A percentile compares a stretch with the other conserved stretches of the same genome.
Conservation (phyloP, 2,329 filamentous ascomycete genomes). For the Diplodia intermedia region DNA sequence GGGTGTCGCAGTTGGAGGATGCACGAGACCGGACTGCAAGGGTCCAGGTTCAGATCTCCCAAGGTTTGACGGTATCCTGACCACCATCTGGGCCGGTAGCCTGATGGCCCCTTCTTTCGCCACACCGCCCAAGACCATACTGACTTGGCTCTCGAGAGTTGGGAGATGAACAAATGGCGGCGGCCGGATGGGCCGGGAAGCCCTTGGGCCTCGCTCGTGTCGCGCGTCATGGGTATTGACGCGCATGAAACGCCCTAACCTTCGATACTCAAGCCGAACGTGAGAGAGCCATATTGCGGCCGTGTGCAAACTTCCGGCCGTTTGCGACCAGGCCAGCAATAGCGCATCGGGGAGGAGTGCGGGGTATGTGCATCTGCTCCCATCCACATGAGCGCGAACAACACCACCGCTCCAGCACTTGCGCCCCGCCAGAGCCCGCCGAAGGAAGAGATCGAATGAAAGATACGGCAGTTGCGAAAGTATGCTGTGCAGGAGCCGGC, state of each 20-base stretch:
- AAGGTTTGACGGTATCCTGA: background rate
- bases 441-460: background rate
- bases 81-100: background rate
- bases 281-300: background rate
- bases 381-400: background rate
- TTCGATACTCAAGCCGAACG: background rate
- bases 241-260: background rate
- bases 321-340: background rate
- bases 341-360: background rate
- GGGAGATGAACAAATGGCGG: background rate
- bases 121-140: background rate
- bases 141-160: background rate
- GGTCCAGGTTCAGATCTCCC: background rate
- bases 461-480: background rate
- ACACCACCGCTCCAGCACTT: background rate
- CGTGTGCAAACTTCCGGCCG: background rate
- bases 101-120: background rate
- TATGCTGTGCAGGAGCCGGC: background rate
- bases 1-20: background rate
- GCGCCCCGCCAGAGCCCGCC: background rate
- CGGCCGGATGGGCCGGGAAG: background rate
- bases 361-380: background rate
- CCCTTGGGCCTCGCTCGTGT: background rate
- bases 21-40: background rate
- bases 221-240: background rate